Percentiles rank a stretch among this genome's conserved stretches.
Evolutionary conservation across 179 eudicot species (phyloP).

Genomic region (Beta corolliflora): DNA sequence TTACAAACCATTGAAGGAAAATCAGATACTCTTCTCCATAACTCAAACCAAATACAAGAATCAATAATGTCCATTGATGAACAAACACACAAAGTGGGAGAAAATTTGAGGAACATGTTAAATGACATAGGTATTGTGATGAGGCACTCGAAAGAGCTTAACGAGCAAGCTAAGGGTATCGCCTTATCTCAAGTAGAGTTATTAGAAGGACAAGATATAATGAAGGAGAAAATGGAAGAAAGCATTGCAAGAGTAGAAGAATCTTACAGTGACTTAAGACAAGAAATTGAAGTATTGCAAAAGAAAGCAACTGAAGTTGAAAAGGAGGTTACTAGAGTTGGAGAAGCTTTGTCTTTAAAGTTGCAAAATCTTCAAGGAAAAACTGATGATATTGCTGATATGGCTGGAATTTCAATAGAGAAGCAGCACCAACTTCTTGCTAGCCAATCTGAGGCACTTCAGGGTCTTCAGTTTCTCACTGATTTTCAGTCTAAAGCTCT

Average conservation of each 20-base stretch:
- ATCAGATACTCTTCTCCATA: constrained; percentile 52
- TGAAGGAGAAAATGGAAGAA: constrained; percentile 33
- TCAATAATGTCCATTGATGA: constrained; percentile 35
- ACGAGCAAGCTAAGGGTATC: constrained; percentile 30
- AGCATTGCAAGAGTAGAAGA: constrained; percentile 28
- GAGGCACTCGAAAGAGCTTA: constrained; percentile 30
- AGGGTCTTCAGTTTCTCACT: constrained; percentile 60
- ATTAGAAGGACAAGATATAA: constrained; percentile 29
- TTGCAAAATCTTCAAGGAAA: constrained; percentile 61
- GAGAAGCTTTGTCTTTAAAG: constrained; percentile 50
- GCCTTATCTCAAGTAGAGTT: constrained; percentile 30
- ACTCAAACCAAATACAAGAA: constrained; percentile 50
- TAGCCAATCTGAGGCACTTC: constrained; percentile 60
- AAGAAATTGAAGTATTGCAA: constrained; percentile 23
- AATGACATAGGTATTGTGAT: constrained; percentile 22
- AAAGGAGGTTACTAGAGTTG: constrained; percentile 53
- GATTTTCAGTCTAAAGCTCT: constrained; percentile 66
- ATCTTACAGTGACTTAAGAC: constrained; percentile 22
- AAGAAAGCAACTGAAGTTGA: constrained; percentile 47
- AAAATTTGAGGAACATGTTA: constrained; percentile 28
- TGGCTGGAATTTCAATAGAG: constrained; percentile 56
- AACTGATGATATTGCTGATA: constrained; percentile 66
- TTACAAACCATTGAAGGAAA: constrained; percentile 56
- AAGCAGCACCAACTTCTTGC: constrained; percentile 69
- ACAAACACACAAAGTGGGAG: constrained; percentile 26